Evolutionary conservation across 2,329 filamentous ascomycete genomes (phyloP), one percentile per base, ranked within the genome.

Genomic region (Fusarium mundagurra): DNA sequence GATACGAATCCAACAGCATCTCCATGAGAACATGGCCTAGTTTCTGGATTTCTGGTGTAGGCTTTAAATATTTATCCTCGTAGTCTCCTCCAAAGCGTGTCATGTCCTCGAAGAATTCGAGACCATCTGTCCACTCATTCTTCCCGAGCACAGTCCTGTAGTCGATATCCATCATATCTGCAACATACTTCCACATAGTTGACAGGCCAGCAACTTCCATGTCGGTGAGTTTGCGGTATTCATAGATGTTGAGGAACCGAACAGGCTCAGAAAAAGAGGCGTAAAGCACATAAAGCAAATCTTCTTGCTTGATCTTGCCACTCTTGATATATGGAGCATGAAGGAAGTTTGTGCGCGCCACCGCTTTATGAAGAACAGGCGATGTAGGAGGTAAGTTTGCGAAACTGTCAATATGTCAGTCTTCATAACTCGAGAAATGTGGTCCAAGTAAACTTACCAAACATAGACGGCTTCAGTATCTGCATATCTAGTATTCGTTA

Each of bases 171-270:
- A 95, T 92, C 60, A 89, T 88, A 75, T 94, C 91, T 20, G 92
- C 93, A 22, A 94, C 82, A 60, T 86, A 86, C 81, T 93, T 93
- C 92, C 92, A 95, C 77, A 93, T 90, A 1, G 89, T 90, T 22
- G 89, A 91, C 36, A 92, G 81, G 1, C 92, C 92, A 70, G 91
- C 93, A 16, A 85, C 80, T 81, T 95, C 93, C 81, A 95, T 85
- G 2, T 92, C 88, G 22, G 87, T 92, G 29, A 94, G 80, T 9
- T 83, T 44, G 5, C 93, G 88, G 93, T 93, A 96, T 79, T 96
- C 94, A 76, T 90, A 93, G 11, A 83, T 83, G 10, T 86, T 80
- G 38, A 93, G 87, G 85, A 92, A 94, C 20, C 87, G 84, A 36
- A 88, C 81, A 1, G 93, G 92, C 78, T 94, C 91, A 2, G 87